A percentile compares a stretch with the other conserved stretches of the same genome.
Evolutionary conservation across 257 asterid species (phyloP).

Genomic region (Nicotiana noctiflora): DNA sequence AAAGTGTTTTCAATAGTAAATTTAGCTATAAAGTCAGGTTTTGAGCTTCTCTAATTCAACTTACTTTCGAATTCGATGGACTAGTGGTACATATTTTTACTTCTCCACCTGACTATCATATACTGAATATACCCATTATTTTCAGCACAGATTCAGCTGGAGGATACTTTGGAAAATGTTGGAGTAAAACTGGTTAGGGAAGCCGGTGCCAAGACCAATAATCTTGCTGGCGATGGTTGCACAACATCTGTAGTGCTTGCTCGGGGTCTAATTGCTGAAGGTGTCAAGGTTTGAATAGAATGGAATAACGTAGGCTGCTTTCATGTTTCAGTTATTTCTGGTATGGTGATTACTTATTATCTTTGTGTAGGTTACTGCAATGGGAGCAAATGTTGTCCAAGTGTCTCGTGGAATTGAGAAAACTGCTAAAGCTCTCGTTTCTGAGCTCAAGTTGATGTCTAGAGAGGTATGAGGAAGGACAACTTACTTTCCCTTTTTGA

Average conservation of each 20-base stretch:
- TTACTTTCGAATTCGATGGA: background rate
- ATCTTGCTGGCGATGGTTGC: constrained; percentile 88
- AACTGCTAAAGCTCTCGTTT: constrained; percentile 58
- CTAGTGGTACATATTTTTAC: background rate
- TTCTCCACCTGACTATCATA: constrained; percentile 5
- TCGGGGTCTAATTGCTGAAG: constrained; percentile 73
- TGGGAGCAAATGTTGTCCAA: constrained; percentile 75
- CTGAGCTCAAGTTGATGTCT: constrained; percentile 73
- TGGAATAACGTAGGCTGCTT: background rate
- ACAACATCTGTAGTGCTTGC: constrained; percentile 79
- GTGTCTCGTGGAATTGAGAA: constrained; percentile 73
- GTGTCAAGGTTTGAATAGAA: constrained; percentile 52
- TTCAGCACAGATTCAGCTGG: constrained; percentile 80
- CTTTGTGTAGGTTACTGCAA: constrained; percentile 53
- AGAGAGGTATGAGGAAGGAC: constrained; percentile 41
- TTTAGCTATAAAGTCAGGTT: background rate
- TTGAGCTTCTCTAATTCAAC: background rate
- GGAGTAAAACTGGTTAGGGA: constrained; percentile 84
- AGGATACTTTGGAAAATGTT: constrained; percentile 78
- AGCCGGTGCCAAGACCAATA: constrained; percentile 85
- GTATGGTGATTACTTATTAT: constrained; percentile 1
- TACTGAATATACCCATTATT: constrained; percentile 19
- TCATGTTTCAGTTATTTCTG: background rate
- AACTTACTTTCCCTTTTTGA: background rate
- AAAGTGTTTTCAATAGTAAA: background rate